Conservation (phyloP, 2,329 filamentous ascomycete genomes). For the Zymoseptoria crescenta region DNA sequence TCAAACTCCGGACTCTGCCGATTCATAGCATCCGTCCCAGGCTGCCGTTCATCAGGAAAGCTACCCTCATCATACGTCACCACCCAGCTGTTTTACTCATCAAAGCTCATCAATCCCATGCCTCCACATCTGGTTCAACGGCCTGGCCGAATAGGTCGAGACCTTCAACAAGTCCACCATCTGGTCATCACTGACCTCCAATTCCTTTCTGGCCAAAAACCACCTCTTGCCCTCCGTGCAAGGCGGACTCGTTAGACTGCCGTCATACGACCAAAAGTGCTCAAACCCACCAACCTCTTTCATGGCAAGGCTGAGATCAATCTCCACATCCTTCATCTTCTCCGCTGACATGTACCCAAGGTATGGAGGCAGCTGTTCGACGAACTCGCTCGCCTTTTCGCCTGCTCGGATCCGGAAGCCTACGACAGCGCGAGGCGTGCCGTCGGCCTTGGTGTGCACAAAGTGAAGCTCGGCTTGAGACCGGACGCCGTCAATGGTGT, state of each 20-base stretch:
- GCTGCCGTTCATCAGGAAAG: not conserved
- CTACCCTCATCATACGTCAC: not conserved
- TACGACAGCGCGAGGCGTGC: conserved; percentile 39
- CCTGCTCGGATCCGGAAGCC: conserved; percentile 42
- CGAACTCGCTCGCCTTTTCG: conserved; percentile 33
- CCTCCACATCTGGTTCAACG: conserved; percentile 41
- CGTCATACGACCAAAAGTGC: conserved; percentile 44
- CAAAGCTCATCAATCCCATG: conserved; percentile 36
- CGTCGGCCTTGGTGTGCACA: conserved; percentile 39
- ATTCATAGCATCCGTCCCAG: not conserved
- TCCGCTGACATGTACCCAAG: conserved; percentile 14
- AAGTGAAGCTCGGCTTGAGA: conserved; percentile 44
- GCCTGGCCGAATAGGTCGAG: conserved; percentile 39
- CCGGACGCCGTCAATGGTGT: conserved; percentile 38
- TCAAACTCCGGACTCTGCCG: not conserved
- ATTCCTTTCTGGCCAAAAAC: conserved; percentile 36
- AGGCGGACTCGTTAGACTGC: conserved; percentile 42
- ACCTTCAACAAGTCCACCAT: conserved; percentile 42
- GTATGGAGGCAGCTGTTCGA: conserved; percentile 34
- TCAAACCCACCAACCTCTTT: conserved; percentile 33
- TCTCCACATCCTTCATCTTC: conserved; percentile 6
- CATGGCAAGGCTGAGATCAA: conserved; percentile 31
- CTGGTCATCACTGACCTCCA: conserved; percentile 41
- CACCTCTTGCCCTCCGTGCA: conserved; percentile 42
- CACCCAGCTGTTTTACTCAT: not conserved